A percentile compares a stretch with the other conserved stretches of the same genome.
phyloP scores from a whole-genome alignment of 192 early-diverging fungal genomes.

The Podila minutissima region DNA sequence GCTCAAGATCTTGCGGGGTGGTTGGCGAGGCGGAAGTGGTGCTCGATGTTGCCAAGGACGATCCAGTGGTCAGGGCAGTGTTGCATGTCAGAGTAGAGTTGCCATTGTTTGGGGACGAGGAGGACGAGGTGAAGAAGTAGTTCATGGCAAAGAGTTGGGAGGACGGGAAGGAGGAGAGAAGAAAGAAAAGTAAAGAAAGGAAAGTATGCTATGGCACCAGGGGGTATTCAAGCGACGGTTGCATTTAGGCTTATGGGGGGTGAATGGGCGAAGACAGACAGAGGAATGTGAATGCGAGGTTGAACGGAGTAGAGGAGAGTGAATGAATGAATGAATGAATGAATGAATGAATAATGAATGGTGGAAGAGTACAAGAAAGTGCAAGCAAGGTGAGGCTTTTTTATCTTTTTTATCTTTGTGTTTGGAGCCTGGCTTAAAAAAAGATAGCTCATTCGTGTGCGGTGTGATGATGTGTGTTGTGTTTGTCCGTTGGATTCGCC shows the following conservation, averaged over 20 bases:
- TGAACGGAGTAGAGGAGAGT: background rate
- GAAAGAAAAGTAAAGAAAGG: background rate
- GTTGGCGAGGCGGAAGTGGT: background rate
- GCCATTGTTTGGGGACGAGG: background rate
- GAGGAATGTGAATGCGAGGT: background rate
- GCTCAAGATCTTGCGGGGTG: constrained; percentile 26
- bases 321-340: background rate
- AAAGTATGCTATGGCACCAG: background rate
- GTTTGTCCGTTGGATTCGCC: too few species aligned
- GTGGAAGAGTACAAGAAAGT: background rate
- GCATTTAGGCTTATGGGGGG: background rate
- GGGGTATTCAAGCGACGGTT: background rate
- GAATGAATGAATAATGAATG: constrained; percentile 5
- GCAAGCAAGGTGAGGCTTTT: background rate
- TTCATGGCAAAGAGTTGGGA: constrained; percentile 11
- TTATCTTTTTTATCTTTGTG: background rate
- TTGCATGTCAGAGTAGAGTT: background rate
- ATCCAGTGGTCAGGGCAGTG: background rate
- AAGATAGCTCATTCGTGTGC: too few species aligned
- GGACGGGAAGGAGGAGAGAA: background rate
- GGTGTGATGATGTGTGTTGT: too few species aligned
- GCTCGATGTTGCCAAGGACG: background rate
- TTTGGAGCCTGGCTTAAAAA: background rate
- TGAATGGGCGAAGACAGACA: too few species aligned
- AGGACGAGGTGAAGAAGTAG: constrained; percentile 22